Base-by-base conservation (phyloP, 768 basidiomycete species). In the Rhodosporidiobolus odoratus region DNA sequence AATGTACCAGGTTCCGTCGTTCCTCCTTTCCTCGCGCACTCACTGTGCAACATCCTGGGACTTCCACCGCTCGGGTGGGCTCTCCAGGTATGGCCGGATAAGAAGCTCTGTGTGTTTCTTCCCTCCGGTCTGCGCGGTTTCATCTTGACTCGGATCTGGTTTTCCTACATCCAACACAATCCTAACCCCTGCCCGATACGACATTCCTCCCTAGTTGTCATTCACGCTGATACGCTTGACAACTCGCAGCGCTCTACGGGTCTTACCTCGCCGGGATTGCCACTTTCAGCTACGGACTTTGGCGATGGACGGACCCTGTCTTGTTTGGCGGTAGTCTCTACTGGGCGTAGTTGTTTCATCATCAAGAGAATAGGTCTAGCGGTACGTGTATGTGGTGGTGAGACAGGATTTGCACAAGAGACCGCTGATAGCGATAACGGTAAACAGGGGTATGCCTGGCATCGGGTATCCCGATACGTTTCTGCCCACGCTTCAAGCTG, bases 11-110 rank as follows among this genome's bases (percentile, higher is more conserved):
- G 79, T 23, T 93, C 92, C 8, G 80, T 97, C 68, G 79, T 88
- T 38, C 88, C 92, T 2, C 83, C 93, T 3, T 83, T 93, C 64
- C 80, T 84, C 15, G 86, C 92, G 0, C 96, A 99, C 77, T 81
- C 89, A 1, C 95, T 92, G 78, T 98, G 96, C 83, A 99, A 99
- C 77, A 79, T 89, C 59, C 94, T 97, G 91, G 94, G 94, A 1
- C 76, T 97, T 37, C 96, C 95, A 4, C 83, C 87, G 62, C 83
- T 88, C 34, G 77, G 72, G 0, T 79, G 81, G 38, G 91, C 92
- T 67, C 76, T 90, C 43, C 75, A 76, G 48, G 78, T 80, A 64
- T 86, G 84, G 75, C 87, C 87, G 0, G 76, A 80, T 32, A 81
- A 82, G 68, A 86, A 83, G 52, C 0, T 61, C n/a, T 62, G 71